These are phyloP conservation scores for Termitomyces sp. DNA, from an alignment of 768 basidiomycete genomes.

Conservation along the genomic window DNA sequence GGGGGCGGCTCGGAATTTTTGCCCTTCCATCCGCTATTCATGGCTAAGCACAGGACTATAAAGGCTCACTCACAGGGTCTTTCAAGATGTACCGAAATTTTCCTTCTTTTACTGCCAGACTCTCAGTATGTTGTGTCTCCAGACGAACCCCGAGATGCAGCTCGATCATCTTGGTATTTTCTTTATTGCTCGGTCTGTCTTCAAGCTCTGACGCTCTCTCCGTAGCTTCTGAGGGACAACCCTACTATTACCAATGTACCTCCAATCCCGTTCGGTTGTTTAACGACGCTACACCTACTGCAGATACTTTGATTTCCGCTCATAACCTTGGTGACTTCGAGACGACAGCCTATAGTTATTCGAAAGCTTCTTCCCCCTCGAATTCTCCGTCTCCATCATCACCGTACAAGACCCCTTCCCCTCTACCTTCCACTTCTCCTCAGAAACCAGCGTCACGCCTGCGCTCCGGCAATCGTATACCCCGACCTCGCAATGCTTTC, in stretches of 20 bases:
- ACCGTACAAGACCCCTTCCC: neutral
- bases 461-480: conserved; percentile 47
- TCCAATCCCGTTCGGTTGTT: conserved; percentile 1
- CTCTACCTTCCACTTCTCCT: conserved; percentile 7
- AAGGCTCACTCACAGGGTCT: conserved; percentile 5
- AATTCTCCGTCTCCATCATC: conserved; percentile 8
- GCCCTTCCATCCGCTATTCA: conserved; percentile 15
- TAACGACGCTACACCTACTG: neutral
- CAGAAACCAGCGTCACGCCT: conserved; percentile 12
- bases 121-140: conserved; percentile 8
- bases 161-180: conserved; percentile 2
- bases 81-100: neutral
- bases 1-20: conserved; percentile 10
- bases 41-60: conserved; percentile 14
- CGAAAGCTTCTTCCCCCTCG: conserved; percentile 11
- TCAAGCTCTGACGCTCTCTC: neutral
- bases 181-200: neutral
- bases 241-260: conserved; percentile 4
- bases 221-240: conserved; percentile 8
- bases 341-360: conserved; percentile 5
- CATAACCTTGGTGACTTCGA: conserved; percentile 5
- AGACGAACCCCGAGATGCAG: conserved; percentile 8
- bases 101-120: neutral
- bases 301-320: conserved; percentile 3
- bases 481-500: conserved; percentile 82